Conservation (phyloP, 192 early-diverging fungal genomes). For the Dissophora ornata region DNA sequence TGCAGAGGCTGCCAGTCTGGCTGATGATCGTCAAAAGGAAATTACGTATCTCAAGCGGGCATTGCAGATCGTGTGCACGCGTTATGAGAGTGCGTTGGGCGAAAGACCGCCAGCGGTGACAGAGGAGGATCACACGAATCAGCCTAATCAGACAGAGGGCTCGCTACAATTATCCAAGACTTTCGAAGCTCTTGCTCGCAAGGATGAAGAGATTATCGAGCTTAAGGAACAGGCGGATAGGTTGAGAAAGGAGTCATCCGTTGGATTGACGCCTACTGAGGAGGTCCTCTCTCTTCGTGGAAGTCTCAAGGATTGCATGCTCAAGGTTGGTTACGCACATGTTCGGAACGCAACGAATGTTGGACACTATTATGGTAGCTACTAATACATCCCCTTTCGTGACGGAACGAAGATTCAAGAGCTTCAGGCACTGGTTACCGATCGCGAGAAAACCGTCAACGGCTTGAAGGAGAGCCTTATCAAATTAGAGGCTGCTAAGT, state of each 20-base stretch:
- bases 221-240: constrained; percentile 35
- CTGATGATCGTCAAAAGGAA: constrained; percentile 44
- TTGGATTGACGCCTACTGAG: constrained; percentile 39
- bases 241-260: constrained; percentile 23
- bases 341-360: neutral
- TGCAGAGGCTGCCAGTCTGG: constrained; percentile 32
- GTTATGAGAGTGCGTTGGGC: constrained; percentile 50
- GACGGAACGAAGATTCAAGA: constrained; percentile 49
- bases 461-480: constrained; percentile 39
- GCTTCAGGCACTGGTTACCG: constrained; percentile 22
- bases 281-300: constrained; percentile 43
- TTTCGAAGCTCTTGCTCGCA: constrained; percentile 49
- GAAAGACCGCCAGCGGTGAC: constrained; percentile 35
- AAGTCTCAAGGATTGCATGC: constrained; percentile 50
- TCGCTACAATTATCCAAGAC: constrained; percentile 48
- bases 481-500: constrained; percentile 35
- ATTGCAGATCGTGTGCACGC: constrained; percentile 48
- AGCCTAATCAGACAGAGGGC: constrained; percentile 34
- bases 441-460: constrained; percentile 39
- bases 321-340: constrained; percentile 32
- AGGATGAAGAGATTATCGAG: constrained; percentile 50
- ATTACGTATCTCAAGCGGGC: constrained; percentile 46
- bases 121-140: constrained; percentile 44
- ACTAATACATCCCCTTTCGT: no score
- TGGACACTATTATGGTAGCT: no score